Base-by-base conservation (phyloP, 352 stramenopile genomes). In the Phytophthora kernoviae region DNA sequence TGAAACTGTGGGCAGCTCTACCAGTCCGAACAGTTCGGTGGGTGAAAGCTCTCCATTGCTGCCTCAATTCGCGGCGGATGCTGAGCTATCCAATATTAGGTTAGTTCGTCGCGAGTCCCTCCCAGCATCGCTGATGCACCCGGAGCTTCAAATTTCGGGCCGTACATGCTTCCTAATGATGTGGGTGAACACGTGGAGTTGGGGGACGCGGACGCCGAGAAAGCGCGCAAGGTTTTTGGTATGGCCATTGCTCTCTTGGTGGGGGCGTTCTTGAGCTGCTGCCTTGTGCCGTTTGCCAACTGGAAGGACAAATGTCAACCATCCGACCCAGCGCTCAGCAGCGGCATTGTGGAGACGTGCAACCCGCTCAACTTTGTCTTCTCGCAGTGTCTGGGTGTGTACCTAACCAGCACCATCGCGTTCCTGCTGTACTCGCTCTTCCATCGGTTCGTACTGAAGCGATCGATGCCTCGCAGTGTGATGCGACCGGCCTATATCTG, bases 361-460 rank as follows among this genome's bases (percentile, higher is more conserved):
- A 87, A 91, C 64, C 83, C 83, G 44, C 72, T 93, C 41, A 81
- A 91, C 64, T 94, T 94, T 54, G 73, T 91, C 34, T 94, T 94
- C 53, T 90, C 81, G 50, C 85, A 94, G 60, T 93, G 83, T 57
- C 68, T 94, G 42, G 85, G 85, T 55, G 80, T 94, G 37, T 94
- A 94, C 68, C 46, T 92, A 36, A 83, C 79, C 17, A 90, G 79
- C 55, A 91, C 85, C 10, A 73, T 88, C 21, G 79, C 71, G 11
- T 94, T 94, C 54, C 58, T 94, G 40, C 44, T 88, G 43, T 94
- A 94, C 69, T 91, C 83, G 55, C 47, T 84, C 6, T 87, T 94
- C 53, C 81, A 91, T 45, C 77, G 81, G 14, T 91, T 90, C 40
- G 74, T 91, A 45, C 79, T 91, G 17, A 76, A 76, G 33, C 76